Percentiles rank a stretch among this genome's conserved stretches.
Evolutionary conservation across 805 yeast genomes (phyloP).

Genomic region (Saccharomyces jurei): DNA sequence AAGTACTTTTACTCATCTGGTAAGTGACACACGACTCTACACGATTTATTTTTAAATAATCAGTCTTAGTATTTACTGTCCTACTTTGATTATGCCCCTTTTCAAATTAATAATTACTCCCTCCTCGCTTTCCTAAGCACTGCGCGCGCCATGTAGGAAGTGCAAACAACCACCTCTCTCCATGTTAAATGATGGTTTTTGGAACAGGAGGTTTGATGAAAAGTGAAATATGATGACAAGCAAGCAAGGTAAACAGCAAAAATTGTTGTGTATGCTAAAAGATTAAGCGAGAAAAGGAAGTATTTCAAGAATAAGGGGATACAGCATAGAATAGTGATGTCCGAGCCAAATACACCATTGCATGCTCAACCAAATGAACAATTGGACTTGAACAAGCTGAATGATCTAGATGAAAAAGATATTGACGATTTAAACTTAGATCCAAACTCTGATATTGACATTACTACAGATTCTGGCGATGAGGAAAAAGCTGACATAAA

Average conservation of each 20-base stretch:
- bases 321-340: conserved; percentile 5
- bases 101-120: not conserved
- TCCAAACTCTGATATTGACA: conserved; percentile 13
- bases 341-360: conserved; percentile 26
- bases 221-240: not conserved
- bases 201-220: not conserved
- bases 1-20: not conserved
- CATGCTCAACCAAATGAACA: conserved; percentile 26
- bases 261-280: not conserved
- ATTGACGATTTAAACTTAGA: conserved; percentile 23
- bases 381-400: conserved; percentile 15
- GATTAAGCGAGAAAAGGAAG: not conserved
- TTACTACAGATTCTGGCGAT: not conserved
- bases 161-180: not conserved
- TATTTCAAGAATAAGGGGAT: not conserved
- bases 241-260: not conserved
- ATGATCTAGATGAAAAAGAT: conserved; percentile 24
- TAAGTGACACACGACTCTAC: not conserved
- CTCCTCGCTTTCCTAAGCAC: not conserved
- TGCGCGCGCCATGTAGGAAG: not conserved
- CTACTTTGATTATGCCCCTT: not conserved
- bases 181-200: not conserved
- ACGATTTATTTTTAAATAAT: not conserved
- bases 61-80: not conserved
- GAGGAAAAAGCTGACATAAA: not conserved